These are phyloP conservation scores for Lentinula sp. DNA, from an alignment of 768 basidiomycete genomes.

Conservation along the genomic window DNA sequence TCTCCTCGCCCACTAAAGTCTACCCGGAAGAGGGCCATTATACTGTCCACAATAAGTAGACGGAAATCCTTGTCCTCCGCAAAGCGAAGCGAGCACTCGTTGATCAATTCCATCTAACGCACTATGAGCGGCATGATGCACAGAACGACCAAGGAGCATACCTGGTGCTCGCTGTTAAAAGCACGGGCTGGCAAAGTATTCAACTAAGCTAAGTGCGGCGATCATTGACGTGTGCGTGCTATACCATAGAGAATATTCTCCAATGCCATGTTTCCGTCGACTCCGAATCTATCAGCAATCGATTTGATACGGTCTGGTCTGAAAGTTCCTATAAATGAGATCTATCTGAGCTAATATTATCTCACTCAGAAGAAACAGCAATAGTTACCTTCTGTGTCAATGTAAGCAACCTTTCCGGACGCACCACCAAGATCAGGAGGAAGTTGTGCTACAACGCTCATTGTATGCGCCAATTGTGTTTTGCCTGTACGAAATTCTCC, in stretches of 20 bases:
- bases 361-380: not conserved
- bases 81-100: constrained; percentile 81
- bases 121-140: constrained; percentile 6
- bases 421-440: constrained; percentile 89
- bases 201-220: no score
- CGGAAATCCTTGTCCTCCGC: constrained; percentile 86
- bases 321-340: constrained; percentile 62
- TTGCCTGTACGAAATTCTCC: constrained; percentile 96
- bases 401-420: constrained; percentile 89
- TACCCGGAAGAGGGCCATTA: constrained; percentile 94
- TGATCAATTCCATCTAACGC: constrained; percentile 81
- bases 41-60: constrained; percentile 85
- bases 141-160: constrained; percentile 16
- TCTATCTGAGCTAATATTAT: constrained; percentile 15
- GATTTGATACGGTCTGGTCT: constrained; percentile 88
- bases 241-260: constrained; percentile 90
- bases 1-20: constrained; percentile 94
- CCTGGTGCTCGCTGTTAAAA: constrained; percentile 91
- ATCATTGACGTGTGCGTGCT: not conserved
- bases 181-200: constrained; percentile 57
- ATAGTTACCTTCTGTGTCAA: constrained; percentile 74
- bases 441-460: constrained; percentile 87
- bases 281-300: constrained; percentile 90
- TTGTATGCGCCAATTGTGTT: constrained; percentile 93
- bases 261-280: constrained; percentile 81